Evolutionary conservation across 305 asterid species (phyloP), one percentile per base, ranked within the genome.

Genomic region (Fraxinus greggii): DNA sequence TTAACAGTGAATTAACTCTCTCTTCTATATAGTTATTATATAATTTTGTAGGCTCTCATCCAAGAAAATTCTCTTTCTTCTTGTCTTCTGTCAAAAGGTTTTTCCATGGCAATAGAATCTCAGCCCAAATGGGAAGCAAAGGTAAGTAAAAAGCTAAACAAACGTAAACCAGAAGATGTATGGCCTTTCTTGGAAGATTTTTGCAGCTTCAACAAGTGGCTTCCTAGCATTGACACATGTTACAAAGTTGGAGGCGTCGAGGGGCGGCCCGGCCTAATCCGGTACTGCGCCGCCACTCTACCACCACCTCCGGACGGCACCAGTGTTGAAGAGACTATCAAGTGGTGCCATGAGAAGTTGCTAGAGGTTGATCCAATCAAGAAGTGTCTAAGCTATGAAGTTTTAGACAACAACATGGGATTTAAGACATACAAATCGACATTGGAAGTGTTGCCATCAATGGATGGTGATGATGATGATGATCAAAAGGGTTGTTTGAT

Each of bases 161-260:
- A 72, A 56, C 0, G 84, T 80, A 89, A 84, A 36, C 82, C 88
- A 21, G 89, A 86, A 10, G 80, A 78, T 79, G 94, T 90, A 85
- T 94, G 97, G 97, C 83, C 93, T 23, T 86, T 92, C 81, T 76
- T 94, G 45, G 88, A 88, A 77, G 97, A 94, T 80, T 94, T 94
- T 83, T 93, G 84, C 91, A 78, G 74, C 91, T 1, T 89, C 45
- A 83, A 91, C 88, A 88, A 89, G 76, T 91, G 91, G 91, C 90
- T 90, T 21, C 98, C 97, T 0, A 77, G 78, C 83, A 82, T 93
- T 59, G 92, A 93, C 82, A 87, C 95, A 0, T 93, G 95, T 72
- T 33, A 59, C 87, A 83, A 78, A 45, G 81, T 88, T 77, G 80
- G 61, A 4, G 91, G 90, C 6, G 67, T 0, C 19, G 79, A 84